phyloP scores from a whole-genome alignment of 345 rosid species.

The Citrus medica region DNA sequence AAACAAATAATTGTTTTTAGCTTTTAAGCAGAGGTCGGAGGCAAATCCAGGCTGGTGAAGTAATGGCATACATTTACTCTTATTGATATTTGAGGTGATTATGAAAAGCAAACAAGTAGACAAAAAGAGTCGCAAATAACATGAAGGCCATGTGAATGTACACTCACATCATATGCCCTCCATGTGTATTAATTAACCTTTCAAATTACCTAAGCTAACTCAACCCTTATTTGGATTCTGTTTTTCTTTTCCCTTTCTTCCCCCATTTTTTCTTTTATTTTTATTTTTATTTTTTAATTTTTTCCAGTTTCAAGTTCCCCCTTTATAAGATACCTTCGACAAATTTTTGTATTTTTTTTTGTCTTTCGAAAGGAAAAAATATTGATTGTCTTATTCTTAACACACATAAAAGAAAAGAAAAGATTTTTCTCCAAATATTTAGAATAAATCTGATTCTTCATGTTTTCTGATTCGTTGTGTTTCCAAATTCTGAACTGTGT shows the following conservation, averaged over 20 bases:
- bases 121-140: slow-evolving; percentile 17
- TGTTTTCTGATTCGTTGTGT: too few relatives aligned
- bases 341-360: too few relatives aligned
- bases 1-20: not conserved
- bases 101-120: slow-evolving; percentile 1
- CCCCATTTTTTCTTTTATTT: not conserved
- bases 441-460: too few relatives aligned
- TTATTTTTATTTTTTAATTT: not conserved
- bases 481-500: too few relatives aligned
- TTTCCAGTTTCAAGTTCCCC: not conserved
- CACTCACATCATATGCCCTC: slow-evolving; percentile 18
- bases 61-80: not conserved
- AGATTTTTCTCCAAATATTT: too few relatives aligned
- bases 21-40: not conserved
- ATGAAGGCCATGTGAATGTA: slow-evolving; percentile 25
- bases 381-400: too few relatives aligned
- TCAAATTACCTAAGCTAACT: slow-evolving; percentile 13
- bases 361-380: too few relatives aligned
- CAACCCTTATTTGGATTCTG: not conserved
- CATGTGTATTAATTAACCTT: slow-evolving; percentile 29
- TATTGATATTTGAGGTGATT: not conserved
- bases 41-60: not conserved
- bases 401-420: too few relatives aligned
- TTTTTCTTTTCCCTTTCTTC: not conserved
- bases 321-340: not conserved